Evolutionary conservation across 495 filamentous ascomycete genomes (phyloP), one percentile per base, ranked within the genome.

Genomic region (Aspergillus affinis): DNA sequence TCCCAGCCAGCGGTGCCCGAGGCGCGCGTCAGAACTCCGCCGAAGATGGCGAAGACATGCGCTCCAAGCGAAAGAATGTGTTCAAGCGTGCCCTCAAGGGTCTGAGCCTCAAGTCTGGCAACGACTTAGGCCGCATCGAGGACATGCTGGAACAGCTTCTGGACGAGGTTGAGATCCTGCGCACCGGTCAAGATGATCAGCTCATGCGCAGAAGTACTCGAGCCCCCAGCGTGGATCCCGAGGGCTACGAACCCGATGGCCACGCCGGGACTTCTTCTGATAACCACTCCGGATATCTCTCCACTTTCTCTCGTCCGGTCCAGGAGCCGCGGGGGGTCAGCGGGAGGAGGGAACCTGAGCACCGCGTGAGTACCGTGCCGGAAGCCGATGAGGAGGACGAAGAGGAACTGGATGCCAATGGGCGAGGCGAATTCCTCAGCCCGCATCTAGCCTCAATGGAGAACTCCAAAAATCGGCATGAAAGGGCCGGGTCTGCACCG

Each of bases 71-170:
- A 65, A 86, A 88, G 69, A 96, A 89, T 73, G 82, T 99, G 20
- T 94, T 98, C 73, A 89, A 88, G 65, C 89, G 94, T 60, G 95
- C 95, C 13, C 78, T 99, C 23, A 91, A 93, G 68, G 92, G 93
- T 4, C 77, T 99, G 45, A 89, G 90, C 63, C 81, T 89, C 64
- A 93, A 91, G 73, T 93, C 90, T 48, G 82, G 87, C 15, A 95
- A 90, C 65, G 94, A 99, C 65, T 81, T 99, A 19, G 78, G 85
- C 57, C 91, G 90, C 72, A 96, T 99, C 64, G 95, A 99, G 75
- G 90, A 89, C 27, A 96, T 99, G 92, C 81, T 99, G 47, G 89
- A 90, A 60, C 91, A 94, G 69, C 80, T 99, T 32, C 85, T 98
- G 30, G 89, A 83, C 54, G 93, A 99, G 68, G 92, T 99, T 21